Evolutionary conservation across 495 filamentous ascomycete genomes (phyloP).

Genomic region (Penicillium bialowiezense): DNA sequence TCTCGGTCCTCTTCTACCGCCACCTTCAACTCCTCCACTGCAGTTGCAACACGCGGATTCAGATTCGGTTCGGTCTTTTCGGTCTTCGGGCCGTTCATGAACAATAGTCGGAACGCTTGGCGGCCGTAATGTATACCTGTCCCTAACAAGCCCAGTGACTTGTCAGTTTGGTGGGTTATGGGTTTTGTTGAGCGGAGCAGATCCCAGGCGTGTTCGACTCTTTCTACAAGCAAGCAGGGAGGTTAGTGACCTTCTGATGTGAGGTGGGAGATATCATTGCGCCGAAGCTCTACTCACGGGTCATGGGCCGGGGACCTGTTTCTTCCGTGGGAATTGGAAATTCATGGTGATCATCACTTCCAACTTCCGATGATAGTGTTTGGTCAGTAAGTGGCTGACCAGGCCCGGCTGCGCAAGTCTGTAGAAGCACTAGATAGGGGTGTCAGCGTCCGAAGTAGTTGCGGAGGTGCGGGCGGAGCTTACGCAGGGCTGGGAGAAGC

Average conservation of each 20-base stretch:
- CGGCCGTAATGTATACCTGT: conserved; percentile 48
- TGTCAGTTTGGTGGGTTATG: conserved; percentile 25
- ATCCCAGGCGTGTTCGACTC: conserved; percentile 35
- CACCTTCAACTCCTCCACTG: conserved; percentile 70
- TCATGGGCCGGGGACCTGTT: conserved; percentile 22
- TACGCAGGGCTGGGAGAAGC: conserved; percentile 42
- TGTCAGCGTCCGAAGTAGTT: conserved; percentile 22
- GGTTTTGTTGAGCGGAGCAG: conserved; percentile 34
- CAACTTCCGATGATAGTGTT: conserved; percentile 14
- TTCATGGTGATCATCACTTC: conserved; percentile 16
- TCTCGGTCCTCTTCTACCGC: conserved; percentile 69
- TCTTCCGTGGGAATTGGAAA: conserved; percentile 16
- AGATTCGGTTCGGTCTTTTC: conserved; percentile 27
- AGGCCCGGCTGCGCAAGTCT: conserved; percentile 31
- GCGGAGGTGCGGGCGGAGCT: conserved; percentile 15
- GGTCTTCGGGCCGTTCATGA: conserved; percentile 46
- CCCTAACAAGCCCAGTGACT: conserved; percentile 44
- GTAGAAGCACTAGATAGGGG: conserved; percentile 33
- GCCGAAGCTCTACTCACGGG: conserved; percentile 26
- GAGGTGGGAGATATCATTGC: background rate
- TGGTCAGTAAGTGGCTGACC: conserved; percentile 20
- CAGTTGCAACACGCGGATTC: conserved; percentile 37
- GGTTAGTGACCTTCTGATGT: background rate
- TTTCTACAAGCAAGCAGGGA: conserved; percentile 20
- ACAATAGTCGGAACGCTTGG: conserved; percentile 46